Evolutionary conservation across 1,139 yeast genomes (phyloP).

Genomic region (Casaregolazyma suthepensis): DNA sequence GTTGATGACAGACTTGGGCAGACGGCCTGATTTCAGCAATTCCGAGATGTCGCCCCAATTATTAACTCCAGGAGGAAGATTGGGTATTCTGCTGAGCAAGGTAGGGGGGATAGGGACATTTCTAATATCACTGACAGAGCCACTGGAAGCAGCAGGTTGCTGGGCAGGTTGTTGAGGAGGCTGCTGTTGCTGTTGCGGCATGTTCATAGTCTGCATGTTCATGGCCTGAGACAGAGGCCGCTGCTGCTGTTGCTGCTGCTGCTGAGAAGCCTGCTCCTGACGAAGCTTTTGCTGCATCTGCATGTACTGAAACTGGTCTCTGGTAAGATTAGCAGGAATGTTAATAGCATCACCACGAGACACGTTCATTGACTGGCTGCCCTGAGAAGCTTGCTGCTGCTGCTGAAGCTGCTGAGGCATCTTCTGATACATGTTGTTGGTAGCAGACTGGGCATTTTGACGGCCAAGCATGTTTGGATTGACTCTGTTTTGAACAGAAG

Average conservation of each 20-base stretch:
- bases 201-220: constrained; percentile 18
- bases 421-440: constrained; percentile 2
- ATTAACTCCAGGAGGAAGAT: constrained; percentile 70
- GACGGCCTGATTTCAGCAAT: constrained; percentile 51
- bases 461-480: constrained; percentile 3
- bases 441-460: constrained; percentile 1
- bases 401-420: constrained; percentile 8
- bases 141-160: constrained; percentile 44
- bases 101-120: constrained; percentile 72
- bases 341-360: constrained; percentile 14
- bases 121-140: constrained; percentile 37
- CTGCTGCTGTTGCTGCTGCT: constrained; percentile 18
- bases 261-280: constrained; percentile 21
- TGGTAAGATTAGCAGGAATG: constrained; percentile 18
- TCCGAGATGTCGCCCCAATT: constrained; percentile 84
- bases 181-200: constrained; percentile 17
- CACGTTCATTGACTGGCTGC: constrained; percentile 8
- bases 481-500: neutral
- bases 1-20: constrained; percentile 50
- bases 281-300: constrained; percentile 21
- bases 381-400: constrained; percentile 12
- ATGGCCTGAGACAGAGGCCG: constrained; percentile 16
- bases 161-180: constrained; percentile 26
- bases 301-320: constrained; percentile 21
- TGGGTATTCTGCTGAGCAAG: constrained; percentile 64